Percentiles rank a stretch among this genome's conserved stretches.
phyloP scores from a whole-genome alignment of 1,284 basidiomycete species.

The Pyrrhoderma noxium region DNA sequence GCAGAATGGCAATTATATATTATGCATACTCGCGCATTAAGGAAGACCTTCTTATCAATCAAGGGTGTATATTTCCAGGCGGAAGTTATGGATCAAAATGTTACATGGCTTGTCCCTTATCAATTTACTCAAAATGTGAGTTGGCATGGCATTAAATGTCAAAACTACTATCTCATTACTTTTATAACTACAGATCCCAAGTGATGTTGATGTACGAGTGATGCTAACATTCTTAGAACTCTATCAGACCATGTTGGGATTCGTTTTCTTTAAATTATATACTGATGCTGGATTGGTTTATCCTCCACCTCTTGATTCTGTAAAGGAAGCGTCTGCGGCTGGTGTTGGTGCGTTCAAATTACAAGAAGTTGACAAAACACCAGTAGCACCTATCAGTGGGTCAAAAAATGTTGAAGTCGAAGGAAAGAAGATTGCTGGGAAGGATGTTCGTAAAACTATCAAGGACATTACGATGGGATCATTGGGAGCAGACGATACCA shows the following conservation, averaged over 20 bases:
- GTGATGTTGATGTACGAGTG: conserved; percentile 95
- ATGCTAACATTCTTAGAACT: conserved; percentile 98
- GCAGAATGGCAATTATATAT: conserved; percentile 95
- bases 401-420: conserved; percentile 42
- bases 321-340: conserved; percentile 83
- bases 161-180: background rate
- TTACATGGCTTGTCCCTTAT: conserved; percentile 98
- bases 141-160: conserved; percentile 14
- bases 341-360: conserved; percentile 87
- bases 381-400: conserved; percentile 27
- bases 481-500: conserved; percentile 31
- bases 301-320: conserved; percentile 83
- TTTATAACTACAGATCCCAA: conserved; percentile 60
- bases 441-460: conserved; percentile 69
- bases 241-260: conserved; percentile 94
- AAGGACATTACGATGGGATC: conserved; percentile 45
- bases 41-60: conserved; percentile 94
- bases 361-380: conserved; percentile 41
- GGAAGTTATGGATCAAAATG: conserved; percentile 85
- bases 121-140: conserved; percentile 93
- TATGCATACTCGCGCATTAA: conserved; percentile 81
- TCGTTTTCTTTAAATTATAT: conserved; percentile 97
- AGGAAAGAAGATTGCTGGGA: conserved; percentile 55
- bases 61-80: conserved; percentile 99
- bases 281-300: conserved; percentile 92